Evolutionary conservation across 2,329 filamentous ascomycete genomes (phyloP), one percentile per base, ranked within the genome.

Genomic region (Fonsecaea monophora): DNA sequence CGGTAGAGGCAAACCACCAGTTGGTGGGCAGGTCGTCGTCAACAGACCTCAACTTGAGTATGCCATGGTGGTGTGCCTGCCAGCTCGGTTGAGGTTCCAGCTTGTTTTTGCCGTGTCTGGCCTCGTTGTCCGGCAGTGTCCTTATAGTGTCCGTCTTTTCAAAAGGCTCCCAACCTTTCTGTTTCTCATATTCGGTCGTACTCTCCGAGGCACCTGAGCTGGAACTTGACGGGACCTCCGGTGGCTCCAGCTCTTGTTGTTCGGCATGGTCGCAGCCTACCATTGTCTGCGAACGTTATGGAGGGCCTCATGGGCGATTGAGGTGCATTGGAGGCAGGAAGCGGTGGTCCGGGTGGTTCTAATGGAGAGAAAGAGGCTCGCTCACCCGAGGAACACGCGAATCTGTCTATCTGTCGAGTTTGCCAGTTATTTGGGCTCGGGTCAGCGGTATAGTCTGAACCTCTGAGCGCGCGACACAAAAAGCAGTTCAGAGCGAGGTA

Each of bases 1-100:
- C 82, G 0, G 82, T 85, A 2, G 82, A 82, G 1, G 82, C 82
- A 68, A 84, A 76, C 82, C 82, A 84, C 82, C 82, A 83, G 59
- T 80, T 78, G 60, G 74, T 74, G 45, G 69, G 78, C 53, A 80
- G 78, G 56, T 80, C 79, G 68, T 82, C 80, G 15, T 81, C 79
- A 25, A 76, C 71, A 2, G 78, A 76, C 57, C 79, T 74, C 73
- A 79, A 73, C 21, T 73, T 73, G 60, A 80, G 75, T 0, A 72
- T 69, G 10, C 71, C 71, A 30, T 61, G 66, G 34, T 67, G 67
- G 30, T 63, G 66, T 53, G 30, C 32, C 60, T 60, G 64, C 21
- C 62, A 50, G 30, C 35, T 68, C 21, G 37, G 40, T 34, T 65
- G 37, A 21, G 35, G 50, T 56, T 63, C 53, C 35, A 62, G 30